A percentile compares a stretch with the other conserved stretches of the same genome.
Conservation (phyloP, 352 stramenopile genomes). For the Pythium dissotocum region DNA sequence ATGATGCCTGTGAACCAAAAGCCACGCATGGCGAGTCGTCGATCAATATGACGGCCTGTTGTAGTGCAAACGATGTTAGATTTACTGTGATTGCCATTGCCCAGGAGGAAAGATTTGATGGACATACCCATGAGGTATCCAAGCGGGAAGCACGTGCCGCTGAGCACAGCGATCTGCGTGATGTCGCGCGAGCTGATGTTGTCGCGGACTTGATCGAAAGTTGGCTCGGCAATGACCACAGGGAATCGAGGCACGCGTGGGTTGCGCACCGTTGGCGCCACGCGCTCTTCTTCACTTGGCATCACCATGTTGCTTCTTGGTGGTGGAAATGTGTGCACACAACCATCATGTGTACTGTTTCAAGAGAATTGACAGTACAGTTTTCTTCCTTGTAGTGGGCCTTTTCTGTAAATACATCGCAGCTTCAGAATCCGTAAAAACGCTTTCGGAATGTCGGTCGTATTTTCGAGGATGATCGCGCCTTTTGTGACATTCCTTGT, state of each 20-base stretch:
- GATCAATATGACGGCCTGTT: constrained; percentile 60
- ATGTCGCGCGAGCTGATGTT: constrained; percentile 58
- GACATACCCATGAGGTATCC: constrained; percentile 71
- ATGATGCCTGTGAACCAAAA: constrained; percentile 80
- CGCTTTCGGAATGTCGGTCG: constrained; percentile 23
- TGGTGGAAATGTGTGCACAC: neutral
- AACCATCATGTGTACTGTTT: constrained; percentile 12
- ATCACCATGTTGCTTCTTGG: constrained; percentile 12
- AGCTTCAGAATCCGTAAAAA: constrained; percentile 16
- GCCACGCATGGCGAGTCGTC: constrained; percentile 54
- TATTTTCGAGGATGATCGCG: constrained; percentile 28
- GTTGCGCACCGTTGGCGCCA: constrained; percentile 52
- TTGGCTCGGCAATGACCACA: constrained; percentile 65
- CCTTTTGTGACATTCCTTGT: constrained; percentile 25
- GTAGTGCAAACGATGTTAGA: neutral
- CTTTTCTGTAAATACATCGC: constrained; percentile 1
- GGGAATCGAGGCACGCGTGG: constrained; percentile 64
- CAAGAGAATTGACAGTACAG: neutral
- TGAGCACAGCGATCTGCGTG: constrained; percentile 44
- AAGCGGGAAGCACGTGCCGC: constrained; percentile 56
- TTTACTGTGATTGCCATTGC: neutral
- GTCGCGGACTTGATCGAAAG: constrained; percentile 51
- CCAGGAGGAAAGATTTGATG: neutral
- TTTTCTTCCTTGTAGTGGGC: neutral
- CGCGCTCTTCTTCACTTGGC: constrained; percentile 31